phyloP scores from a whole-genome alignment of 306 rosid species.

The Ormosia emarginata region DNA sequence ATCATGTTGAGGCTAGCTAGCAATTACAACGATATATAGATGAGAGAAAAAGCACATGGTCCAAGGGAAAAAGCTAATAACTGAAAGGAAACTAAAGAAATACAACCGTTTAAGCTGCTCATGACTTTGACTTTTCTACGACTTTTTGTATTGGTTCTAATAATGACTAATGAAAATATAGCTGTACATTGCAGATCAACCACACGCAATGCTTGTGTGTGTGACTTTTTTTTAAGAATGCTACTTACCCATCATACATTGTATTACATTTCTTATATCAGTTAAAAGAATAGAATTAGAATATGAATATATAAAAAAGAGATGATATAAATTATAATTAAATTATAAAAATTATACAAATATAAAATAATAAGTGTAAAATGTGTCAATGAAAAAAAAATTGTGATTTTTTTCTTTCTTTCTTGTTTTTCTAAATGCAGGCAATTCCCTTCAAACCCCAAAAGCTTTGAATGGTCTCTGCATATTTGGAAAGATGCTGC shows the following conservation, averaged over 20 bases:
- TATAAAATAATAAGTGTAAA: too few relatives aligned
- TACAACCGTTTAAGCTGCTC: conserved; percentile 28
- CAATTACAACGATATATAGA: conserved; percentile 25
- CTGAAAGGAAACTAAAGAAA: not conserved
- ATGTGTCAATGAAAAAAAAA: too few relatives aligned
- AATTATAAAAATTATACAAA: too few relatives aligned
- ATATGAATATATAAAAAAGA: too few relatives aligned
- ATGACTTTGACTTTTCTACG: conserved; percentile 33
- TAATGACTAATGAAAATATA: not conserved
- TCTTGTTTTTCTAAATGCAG: not conserved
- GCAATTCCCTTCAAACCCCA: conserved; percentile 4
- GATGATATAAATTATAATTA: too few relatives aligned
- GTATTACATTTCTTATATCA: too few relatives aligned
- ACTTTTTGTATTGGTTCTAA: conserved; percentile 28
- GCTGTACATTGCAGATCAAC: not conserved
- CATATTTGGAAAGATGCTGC: conserved; percentile 66
- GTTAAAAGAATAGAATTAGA: too few relatives aligned
- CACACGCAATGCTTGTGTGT: not conserved
- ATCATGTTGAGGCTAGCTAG: not conserved
- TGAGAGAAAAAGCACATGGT: conserved; percentile 36
- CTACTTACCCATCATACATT: too few relatives aligned
- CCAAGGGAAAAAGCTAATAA: conserved; percentile 33
- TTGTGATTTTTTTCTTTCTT: not conserved
- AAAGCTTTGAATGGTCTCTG: conserved; percentile 67
- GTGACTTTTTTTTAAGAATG: too few relatives aligned